Evolutionary conservation across 352 stramenopile genomes (phyloP).

Genomic region (Pythium oligandrum): DNA sequence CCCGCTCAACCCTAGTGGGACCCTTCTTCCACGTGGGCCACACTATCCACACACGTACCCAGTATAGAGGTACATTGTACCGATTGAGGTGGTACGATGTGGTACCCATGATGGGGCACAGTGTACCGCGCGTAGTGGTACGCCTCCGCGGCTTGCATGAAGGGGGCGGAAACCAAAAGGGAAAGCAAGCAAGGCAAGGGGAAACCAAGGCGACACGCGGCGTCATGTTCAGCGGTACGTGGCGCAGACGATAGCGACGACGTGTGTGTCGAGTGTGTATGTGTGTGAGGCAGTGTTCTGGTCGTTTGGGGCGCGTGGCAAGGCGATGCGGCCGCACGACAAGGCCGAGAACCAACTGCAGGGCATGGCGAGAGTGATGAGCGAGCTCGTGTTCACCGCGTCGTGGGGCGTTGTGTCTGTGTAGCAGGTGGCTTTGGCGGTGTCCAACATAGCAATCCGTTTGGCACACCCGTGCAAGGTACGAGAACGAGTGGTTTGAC

Average conservation of each 20-base stretch:
- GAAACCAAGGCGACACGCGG: conserved; percentile 4
- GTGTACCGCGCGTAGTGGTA: conserved; percentile 14
- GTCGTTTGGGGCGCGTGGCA: too few relatives aligned
- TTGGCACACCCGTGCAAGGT: conserved; percentile 16
- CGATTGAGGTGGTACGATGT: conserved; percentile 6
- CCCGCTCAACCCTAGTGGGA: conserved; percentile 7
- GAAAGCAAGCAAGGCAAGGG: conserved; percentile 1
- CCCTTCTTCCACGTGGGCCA: too few relatives aligned
- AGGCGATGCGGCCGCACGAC: too few relatives aligned
- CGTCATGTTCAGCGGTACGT: conserved; percentile 15
- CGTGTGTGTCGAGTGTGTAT: background rate
- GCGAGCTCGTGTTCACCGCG: conserved; percentile 1
- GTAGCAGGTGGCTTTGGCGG: conserved; percentile 17
- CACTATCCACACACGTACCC: too few relatives aligned
- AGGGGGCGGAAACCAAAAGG: background rate
- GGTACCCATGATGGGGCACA: conserved; percentile 7
- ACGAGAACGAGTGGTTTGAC: conserved; percentile 3
- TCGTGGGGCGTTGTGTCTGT: background rate
- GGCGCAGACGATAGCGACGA: too few relatives aligned
- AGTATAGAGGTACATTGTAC: too few relatives aligned
- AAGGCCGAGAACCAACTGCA: too few relatives aligned
- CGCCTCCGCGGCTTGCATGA: background rate
- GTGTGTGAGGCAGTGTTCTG: conserved; percentile 3
- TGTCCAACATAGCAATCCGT: conserved; percentile 9
- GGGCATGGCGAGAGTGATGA: background rate